phyloP scores from a whole-genome alignment of 2,329 filamentous ascomycete genomes.

The Hymenotorrendiella dingleyae region DNA sequence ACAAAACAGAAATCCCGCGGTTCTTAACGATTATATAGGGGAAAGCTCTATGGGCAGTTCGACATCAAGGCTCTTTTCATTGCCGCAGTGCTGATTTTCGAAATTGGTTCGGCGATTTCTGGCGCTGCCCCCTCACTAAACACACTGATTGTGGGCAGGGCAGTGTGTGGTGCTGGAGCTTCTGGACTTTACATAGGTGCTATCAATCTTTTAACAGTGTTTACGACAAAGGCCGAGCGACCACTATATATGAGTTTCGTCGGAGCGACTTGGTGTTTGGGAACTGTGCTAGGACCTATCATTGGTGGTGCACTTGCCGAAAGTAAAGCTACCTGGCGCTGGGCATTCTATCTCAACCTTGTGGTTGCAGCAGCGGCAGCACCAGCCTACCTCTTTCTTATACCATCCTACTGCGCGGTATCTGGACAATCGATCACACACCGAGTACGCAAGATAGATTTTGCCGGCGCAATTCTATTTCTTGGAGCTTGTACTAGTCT shows the following conservation, averaged over 20 bases:
- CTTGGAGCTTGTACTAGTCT: not conserved
- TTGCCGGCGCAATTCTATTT: not conserved
- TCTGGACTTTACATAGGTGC: slow-evolving; percentile 40
- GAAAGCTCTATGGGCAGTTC: slow-evolving; percentile 29
- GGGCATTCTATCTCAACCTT: slow-evolving; percentile 52
- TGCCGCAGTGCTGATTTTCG: slow-evolving; percentile 24
- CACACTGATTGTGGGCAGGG: slow-evolving; percentile 38
- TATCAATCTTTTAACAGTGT: slow-evolving; percentile 38
- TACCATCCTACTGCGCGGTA: not conserved
- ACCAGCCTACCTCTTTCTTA: slow-evolving; percentile 33
- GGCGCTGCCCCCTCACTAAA: slow-evolving; percentile 32
- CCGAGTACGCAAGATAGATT: not conserved
- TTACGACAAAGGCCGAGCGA: slow-evolving; percentile 31
- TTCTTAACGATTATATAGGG: no score
- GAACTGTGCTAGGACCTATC: slow-evolving; percentile 41
- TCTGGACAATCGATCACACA: not conserved
- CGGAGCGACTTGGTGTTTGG: slow-evolving; percentile 37
- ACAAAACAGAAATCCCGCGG: no score
- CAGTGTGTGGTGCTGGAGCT: slow-evolving; percentile 35
- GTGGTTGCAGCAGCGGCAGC: slow-evolving; percentile 37
- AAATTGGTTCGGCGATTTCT: slow-evolving; percentile 31
- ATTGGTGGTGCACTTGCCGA: slow-evolving; percentile 42
- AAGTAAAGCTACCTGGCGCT: slow-evolving; percentile 38
- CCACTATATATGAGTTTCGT: slow-evolving; percentile 32
- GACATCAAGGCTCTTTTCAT: slow-evolving; percentile 31